Base-by-base conservation (phyloP, 73 alveolate species). In the Symbiodinium natans region DNA sequence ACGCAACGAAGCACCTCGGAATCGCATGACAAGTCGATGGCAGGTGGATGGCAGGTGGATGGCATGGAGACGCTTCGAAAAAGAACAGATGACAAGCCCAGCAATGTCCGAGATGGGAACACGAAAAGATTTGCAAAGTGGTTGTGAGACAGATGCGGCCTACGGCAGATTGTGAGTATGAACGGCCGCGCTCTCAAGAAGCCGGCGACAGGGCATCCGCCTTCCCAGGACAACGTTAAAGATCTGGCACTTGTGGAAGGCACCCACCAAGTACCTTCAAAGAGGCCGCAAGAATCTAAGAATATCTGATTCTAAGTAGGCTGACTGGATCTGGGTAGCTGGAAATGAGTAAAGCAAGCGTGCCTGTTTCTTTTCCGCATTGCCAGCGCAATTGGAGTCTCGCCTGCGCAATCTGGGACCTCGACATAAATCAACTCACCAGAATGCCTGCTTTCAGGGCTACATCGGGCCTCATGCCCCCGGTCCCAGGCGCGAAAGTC, bases 341-440 rank as follows among this genome's bases (percentile, higher is more conserved):
- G n/a, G n/a, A n/a, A n/a, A n/a, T n/a, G n/a, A n/a, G n/a, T n/a
- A n/a, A n/a, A n/a, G 90, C 17, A 27, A 4, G 73, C 41, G 10
- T n/a, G 52, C 93, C 98, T 71, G 40, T 74, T 92, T 82, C 43
- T 71, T 82, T 92, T 92, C 98, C 89, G 19, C 98, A 92, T 42
- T 8, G 98, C 98, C 40, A 92, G 36, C 3, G 88, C 89, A 41
- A 92, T 73, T 29, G 98, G 98, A 15, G 98, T 92, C 5, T 73
- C 90, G 27, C 98, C 98, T 2, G 88, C 90, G 31, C 89, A 73
- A 43, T 92, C 98, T 43, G 98, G 98, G 5, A 86, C 93, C 93
- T 84, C 7, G 56, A 25, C 29, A 10, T 8, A 48, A 48, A 8
- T 48, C 23, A 48, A 48, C 63, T 10, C 63, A 17, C 23, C n/a